Percentiles rank a stretch among this genome's conserved stretches.
Evolutionary conservation across 1,139 yeast genomes (phyloP).

Genomic region (Geotrichum bryndzae): DNA sequence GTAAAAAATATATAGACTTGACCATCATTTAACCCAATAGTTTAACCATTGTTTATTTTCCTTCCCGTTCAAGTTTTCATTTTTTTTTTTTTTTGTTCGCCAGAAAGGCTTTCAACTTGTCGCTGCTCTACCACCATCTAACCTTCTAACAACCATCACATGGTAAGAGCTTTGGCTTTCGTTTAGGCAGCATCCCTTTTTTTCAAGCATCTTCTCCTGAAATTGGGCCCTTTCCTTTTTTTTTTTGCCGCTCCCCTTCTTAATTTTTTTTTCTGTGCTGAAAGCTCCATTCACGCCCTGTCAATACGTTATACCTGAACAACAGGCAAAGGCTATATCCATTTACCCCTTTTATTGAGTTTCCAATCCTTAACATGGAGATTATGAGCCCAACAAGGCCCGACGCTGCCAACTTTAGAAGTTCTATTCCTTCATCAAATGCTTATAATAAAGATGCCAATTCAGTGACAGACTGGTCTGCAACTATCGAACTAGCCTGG

Average conservation of each 20-base stretch:
- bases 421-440: neutral
- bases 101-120: neutral
- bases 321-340: neutral
- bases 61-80: neutral
- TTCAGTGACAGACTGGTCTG: conserved; percentile 7
- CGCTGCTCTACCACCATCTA: neutral
- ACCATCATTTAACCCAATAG: neutral
- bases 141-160: neutral
- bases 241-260: neutral
- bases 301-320: neutral
- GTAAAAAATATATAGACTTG: neutral
- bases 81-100: neutral
- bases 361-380: neutral
- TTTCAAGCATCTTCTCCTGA: neutral
- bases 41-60: neutral
- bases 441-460: neutral
- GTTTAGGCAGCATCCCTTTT: neutral
- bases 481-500: conserved; percentile 7
- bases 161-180: neutral
- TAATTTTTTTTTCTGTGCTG: neutral
- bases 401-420: neutral
- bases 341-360: neutral
- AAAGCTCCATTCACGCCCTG: neutral
- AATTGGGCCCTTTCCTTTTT: neutral
- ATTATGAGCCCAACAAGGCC: neutral